Base-by-base conservation (phyloP, 176 grass and related monocot species). In the maize (Zea mays) region DNA sequence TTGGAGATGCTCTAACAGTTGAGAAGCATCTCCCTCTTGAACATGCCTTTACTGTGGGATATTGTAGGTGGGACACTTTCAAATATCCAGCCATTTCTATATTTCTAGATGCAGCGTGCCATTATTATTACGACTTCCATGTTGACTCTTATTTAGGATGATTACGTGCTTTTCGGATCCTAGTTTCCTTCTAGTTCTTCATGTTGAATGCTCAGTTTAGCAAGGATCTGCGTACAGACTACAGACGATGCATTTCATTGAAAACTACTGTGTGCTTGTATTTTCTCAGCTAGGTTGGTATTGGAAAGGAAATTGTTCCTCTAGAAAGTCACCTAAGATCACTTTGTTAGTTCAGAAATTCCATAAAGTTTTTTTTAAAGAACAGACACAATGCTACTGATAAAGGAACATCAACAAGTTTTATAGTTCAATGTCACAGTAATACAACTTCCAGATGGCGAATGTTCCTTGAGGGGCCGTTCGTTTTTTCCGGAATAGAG, bases 81-180 rank as follows among this genome's bases (percentile, higher is more conserved):
- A 27, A 27, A 27, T 27, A 27, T 27, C 27, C 27, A 27, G 27
- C 27, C 27, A 27, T 27, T 27, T 27, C 27, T 27, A 27, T 27
- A 27, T 27, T 27, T 27, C 27, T 27, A 27, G 27, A 27, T 27
- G 27, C 27, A 27, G 27, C 27, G 27, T 27, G 27, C 27, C 27
- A 27, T 27, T 27, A 27, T 27, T 27, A 27, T 27, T 27, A 27
- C 1, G 27, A 1, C 27, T 27, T 27, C 27, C 27, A 27, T 27
- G 27, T 27, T 27, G 27, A 0, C 6, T 33, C 15, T 65, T 58
- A 10, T 60, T 44, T 56, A 49, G 13, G n/a, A 52, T 78, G 9
- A 33, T 78, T 71, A 6, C 36, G 65, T 71, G 16, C 13, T 68
- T 85, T 68, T 40, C 6, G 38, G 10, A 61, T 43, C 45, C 34